Evolutionary conservation across 2,329 filamentous ascomycete genomes (phyloP).

Genomic region (Elsinoe australis): DNA sequence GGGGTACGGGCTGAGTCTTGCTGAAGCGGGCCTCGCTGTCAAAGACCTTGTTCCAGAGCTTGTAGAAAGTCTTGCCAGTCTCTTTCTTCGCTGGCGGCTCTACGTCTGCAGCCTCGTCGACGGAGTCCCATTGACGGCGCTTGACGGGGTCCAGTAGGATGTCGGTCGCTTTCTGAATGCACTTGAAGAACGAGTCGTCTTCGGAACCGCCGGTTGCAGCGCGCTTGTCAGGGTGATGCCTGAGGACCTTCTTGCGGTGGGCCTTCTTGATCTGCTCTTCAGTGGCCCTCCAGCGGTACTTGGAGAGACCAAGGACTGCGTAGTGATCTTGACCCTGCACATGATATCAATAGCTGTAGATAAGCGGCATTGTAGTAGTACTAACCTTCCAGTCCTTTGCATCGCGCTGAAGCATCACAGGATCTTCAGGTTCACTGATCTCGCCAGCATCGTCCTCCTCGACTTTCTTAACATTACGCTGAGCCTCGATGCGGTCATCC

Average conservation of each 20-base stretch:
- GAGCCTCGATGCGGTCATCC: constrained; percentile 94
- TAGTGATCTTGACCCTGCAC: constrained; percentile 97
- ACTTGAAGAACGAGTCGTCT: constrained; percentile 99
- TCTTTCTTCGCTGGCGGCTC: constrained; percentile 92
- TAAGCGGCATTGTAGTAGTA: not conserved
- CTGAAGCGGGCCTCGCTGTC: constrained; percentile 90
- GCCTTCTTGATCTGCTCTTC: constrained; percentile 99
- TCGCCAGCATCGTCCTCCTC: constrained; percentile 86
- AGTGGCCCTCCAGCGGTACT: constrained; percentile 85
- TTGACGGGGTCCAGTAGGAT: constrained; percentile 85
- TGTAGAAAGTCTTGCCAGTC: constrained; percentile 71
- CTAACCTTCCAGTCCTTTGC: constrained; percentile 98
- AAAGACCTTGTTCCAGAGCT: constrained; percentile 86
- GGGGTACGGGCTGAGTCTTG: constrained; percentile 78
- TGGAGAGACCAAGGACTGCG: constrained; percentile 84
- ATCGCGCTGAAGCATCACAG: constrained; percentile 81
- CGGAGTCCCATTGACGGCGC: constrained; percentile 91
- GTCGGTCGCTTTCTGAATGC: constrained; percentile 96
- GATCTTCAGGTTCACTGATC: constrained; percentile 88
- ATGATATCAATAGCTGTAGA: constrained; percentile 2
- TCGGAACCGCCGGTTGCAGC: constrained; percentile 79
- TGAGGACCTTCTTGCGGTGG: constrained; percentile 98
- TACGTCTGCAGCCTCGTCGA: constrained; percentile 87
- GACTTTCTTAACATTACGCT: constrained; percentile 89
- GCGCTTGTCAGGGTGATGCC: constrained; percentile 98